Evolutionary conservation across 371 early-diverging fungal species (phyloP).

Genomic region (Rhizopus sp.): DNA sequence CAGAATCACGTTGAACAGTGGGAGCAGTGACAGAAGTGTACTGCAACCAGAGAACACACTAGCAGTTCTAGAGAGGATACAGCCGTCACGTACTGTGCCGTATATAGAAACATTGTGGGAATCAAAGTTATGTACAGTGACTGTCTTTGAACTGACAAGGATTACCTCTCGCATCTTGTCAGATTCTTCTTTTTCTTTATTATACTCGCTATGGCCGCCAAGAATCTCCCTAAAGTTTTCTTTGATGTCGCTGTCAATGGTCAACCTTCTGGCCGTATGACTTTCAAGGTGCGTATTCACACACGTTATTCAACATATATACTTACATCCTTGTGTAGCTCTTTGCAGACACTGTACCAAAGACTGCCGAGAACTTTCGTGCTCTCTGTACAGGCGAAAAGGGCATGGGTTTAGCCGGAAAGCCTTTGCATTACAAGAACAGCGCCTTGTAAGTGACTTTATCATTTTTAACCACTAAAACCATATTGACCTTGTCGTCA

Average conservation of each 20-base stretch:
- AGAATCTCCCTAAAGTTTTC: slow-evolving; percentile 52
- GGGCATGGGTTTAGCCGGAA: slow-evolving; percentile 69
- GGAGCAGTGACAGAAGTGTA: no score
- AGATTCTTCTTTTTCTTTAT: no score
- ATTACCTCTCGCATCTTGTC: no score
- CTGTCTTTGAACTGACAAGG: no score
- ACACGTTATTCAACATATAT: slow-evolving; percentile 51
- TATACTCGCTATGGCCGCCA: slow-evolving; percentile 36
- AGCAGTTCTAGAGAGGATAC: no score
- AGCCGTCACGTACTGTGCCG: no score
- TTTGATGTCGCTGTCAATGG: slow-evolving; percentile 61
- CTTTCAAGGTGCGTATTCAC: slow-evolving; percentile 45
- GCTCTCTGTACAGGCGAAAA: slow-evolving; percentile 77
- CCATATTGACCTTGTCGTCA: slow-evolving; percentile 20
- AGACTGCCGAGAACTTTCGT: slow-evolving; percentile 98
- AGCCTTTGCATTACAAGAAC: slow-evolving; percentile 79
- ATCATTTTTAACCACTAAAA: background rate
- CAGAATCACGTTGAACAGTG: no score
- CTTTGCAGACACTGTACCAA: slow-evolving; percentile 90
- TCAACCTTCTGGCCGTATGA: slow-evolving; percentile 62
- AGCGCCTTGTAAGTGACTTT: slow-evolving; percentile 68
- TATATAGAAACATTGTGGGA: no score
- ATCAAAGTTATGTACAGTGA: no score
- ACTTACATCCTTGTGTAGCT: slow-evolving; percentile 65
- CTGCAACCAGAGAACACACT: no score